Base-by-base conservation (phyloP, 345 rosid species). In the Angophora floribunda region DNA sequence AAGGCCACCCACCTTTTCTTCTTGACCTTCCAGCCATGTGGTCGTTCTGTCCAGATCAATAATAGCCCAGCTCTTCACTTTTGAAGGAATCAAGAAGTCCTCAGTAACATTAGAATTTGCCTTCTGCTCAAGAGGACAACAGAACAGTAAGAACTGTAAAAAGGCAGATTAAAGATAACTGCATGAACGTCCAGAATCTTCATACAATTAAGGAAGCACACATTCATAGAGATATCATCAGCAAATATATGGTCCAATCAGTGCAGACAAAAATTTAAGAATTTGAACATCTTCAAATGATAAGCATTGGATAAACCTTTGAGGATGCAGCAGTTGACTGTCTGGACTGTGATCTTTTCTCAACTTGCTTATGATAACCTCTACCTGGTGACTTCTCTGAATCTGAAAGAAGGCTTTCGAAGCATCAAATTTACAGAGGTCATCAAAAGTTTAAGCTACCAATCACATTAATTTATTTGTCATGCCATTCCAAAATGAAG, bases 11-110 rank as follows among this genome's bases (percentile, higher is more conserved):
- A 95, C 99, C 93, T 96, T 95, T 93, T 97, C 99, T 88, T 96
- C 96, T 89, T 92, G 98, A 91, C 95, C 93, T 89, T 94, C 95
- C 49, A 98, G 91, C 99, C 99, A 98, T 86, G 95, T 91, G 88
- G 94, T 91, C 85, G 99, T 97, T 91, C 86, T 93, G 86, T 87
- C 91, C 82, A 97, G 93, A 92, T 98, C 99, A 86, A 92, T 93
- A 86, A 91, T 87, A 82, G 93, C 97, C 99, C 99, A 96, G 89
- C 92, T 91, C 93, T 95, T 95, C 87, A 96, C 94, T 87, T 92
- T 91, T 16, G 95, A 85, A 82, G 90, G 93, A 89, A 92, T 87
- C 87, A 95, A 91, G 45, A 84, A 67, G 80, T 90, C 94, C 86
- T 91, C 89, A 63, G 84, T 87, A 51, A 90, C 84, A 88, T 90